phyloP scores from a whole-genome alignment of 768 basidiomycete species.

The Clathrus columnatus region DNA sequence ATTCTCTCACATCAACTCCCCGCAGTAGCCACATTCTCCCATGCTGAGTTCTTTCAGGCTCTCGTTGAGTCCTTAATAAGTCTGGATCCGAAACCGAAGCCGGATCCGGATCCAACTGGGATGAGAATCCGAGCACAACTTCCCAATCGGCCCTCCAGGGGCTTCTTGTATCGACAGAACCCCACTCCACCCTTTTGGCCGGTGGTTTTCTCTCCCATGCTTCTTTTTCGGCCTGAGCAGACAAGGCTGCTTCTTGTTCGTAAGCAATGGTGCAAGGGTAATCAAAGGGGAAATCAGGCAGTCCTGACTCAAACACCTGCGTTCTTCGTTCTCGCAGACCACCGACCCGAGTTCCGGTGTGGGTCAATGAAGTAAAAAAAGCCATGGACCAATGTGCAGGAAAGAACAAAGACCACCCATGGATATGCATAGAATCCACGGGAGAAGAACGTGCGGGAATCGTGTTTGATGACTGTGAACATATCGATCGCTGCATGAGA shows the following conservation, averaged over 20 bases:
- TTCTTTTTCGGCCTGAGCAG: constrained; percentile 44
- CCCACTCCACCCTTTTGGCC: constrained; percentile 74
- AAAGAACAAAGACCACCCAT: constrained; percentile 83
- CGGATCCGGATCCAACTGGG: background rate
- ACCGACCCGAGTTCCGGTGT: constrained; percentile 76
- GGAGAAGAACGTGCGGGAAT: constrained; percentile 13
- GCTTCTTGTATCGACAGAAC: constrained; percentile 51
- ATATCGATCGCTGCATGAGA: constrained; percentile 71
- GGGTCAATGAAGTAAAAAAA: constrained; percentile 73
- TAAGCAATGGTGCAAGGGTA: constrained; percentile 56
- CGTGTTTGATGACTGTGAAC: constrained; percentile 24
- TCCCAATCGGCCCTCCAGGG: constrained; percentile 79
- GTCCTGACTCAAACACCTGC: constrained; percentile 76
- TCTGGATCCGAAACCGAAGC: constrained; percentile 8
- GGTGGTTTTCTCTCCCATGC: constrained; percentile 78
- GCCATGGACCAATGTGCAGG: constrained; percentile 90
- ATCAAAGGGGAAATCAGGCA: constrained; percentile 72
- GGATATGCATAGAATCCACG: constrained; percentile 36
- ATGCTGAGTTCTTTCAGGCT: constrained; percentile 1
- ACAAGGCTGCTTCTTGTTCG: constrained; percentile 35
- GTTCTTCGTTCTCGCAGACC: constrained; percentile 78
- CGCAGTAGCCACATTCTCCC: constrained; percentile 53
- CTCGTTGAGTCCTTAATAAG: constrained; percentile 17
- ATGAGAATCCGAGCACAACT: constrained; percentile 46
- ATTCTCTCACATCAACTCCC: constrained; percentile 37